These are phyloP conservation scores for Diplogelasinospora grovesii DNA, from an alignment of 495 filamentous ascomycete genomes.

Conservation along the genomic window DNA sequence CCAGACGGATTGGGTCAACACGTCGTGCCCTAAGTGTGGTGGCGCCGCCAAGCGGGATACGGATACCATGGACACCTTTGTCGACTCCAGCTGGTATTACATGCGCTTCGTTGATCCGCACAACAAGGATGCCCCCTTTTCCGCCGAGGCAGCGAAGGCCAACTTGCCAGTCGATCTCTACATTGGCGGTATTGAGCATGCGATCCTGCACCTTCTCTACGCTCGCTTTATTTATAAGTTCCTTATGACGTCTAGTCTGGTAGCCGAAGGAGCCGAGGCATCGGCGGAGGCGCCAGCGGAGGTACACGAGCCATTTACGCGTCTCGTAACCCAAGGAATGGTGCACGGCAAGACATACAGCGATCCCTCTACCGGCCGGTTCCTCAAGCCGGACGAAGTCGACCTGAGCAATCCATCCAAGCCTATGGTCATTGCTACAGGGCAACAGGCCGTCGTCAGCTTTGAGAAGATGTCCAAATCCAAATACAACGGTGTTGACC, in stretches of 20 bases:
- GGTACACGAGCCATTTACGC: conserved; percentile 65
- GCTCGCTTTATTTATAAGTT: conserved; percentile 88
- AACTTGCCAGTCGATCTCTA: conserved; percentile 74
- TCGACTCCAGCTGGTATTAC: conserved; percentile 91
- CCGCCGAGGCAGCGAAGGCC: conserved; percentile 44
- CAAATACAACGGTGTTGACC: conserved; percentile 90
- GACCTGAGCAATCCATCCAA: conserved; percentile 51
- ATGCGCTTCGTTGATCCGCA: conserved; percentile 68
- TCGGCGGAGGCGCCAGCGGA: conserved; percentile 4
- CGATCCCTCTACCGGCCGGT: conserved; percentile 66
- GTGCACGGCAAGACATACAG: conserved; percentile 80
- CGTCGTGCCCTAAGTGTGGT: conserved; percentile 65
- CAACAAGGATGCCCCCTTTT: conserved; percentile 57
- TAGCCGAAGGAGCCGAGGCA: conserved; percentile 15
- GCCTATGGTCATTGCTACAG: conserved; percentile 55
- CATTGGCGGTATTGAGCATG: conserved; percentile 83
- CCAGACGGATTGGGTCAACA: conserved; percentile 66
- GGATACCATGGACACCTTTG: conserved; percentile 94
- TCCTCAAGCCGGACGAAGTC: conserved; percentile 72
- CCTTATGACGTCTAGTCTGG: conserved; percentile 48
- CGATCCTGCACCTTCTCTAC: conserved; percentile 87
- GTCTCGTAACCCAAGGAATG: conserved; percentile 83
- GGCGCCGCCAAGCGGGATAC: conserved; percentile 72
- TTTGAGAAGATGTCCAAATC: conserved; percentile 97
- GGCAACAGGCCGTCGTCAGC: conserved; percentile 49